Evolutionary conservation across 257 asterid species (phyloP).

Genomic region (Jacaranda copaia): DNA sequence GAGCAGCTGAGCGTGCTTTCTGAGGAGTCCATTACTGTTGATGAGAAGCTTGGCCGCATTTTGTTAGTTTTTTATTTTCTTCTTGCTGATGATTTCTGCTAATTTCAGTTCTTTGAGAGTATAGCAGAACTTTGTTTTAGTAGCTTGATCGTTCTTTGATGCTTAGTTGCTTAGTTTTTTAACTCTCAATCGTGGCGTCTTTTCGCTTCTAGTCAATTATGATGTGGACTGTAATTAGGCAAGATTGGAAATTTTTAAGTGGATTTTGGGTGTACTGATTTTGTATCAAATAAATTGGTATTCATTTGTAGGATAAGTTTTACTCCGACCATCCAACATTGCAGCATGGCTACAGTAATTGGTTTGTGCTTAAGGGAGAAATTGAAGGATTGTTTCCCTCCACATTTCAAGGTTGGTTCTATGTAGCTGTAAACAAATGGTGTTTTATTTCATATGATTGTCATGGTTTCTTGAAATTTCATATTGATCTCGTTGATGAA

Average conservation of each 20-base stretch:
- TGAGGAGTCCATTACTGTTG: slow-evolving; percentile 85
- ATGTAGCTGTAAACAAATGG: neutral
- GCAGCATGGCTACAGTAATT: slow-evolving; percentile 92
- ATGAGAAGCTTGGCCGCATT: slow-evolving; percentile 83
- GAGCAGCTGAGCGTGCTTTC: slow-evolving; percentile 96
- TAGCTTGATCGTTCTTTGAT: neutral
- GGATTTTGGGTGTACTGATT: neutral
- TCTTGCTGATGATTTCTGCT: neutral
- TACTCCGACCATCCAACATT: slow-evolving; percentile 95
- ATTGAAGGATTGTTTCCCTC: slow-evolving; percentile 75
- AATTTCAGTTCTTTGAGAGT: neutral
- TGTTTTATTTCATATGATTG: slow-evolving; percentile 1
- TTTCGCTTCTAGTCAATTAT: slow-evolving; percentile 6
- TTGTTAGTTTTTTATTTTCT: slow-evolving; percentile 51
- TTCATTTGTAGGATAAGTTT: slow-evolving; percentile 72
- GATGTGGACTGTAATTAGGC: slow-evolving; percentile 2
- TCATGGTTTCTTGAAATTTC: neutral
- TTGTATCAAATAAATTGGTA: neutral
- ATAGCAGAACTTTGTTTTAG: neutral
- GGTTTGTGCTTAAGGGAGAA: slow-evolving; percentile 90
- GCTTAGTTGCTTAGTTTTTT: neutral
- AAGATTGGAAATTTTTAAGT: neutral
- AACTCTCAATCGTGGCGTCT: neutral
- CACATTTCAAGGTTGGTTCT: slow-evolving; percentile 78
- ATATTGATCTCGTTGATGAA: slow-evolving; percentile 1